These are phyloP conservation scores for Pseudogymnoascus sp. DNA, from an alignment of 2,329 filamentous ascomycete species.

Conservation along the genomic window DNA sequence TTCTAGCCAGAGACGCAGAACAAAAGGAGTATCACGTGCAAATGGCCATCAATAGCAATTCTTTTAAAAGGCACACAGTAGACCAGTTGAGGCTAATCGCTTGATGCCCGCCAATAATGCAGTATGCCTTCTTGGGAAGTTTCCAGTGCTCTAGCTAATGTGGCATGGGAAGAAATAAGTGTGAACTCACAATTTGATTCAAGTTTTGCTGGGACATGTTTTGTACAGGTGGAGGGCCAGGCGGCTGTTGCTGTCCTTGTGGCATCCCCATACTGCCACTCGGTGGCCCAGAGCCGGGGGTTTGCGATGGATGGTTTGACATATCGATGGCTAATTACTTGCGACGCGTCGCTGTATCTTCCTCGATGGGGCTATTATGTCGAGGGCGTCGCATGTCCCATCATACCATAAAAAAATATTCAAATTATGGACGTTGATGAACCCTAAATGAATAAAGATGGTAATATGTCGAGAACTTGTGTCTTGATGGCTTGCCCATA, in stretches of 20 bases:
- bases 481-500: background rate
- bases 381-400: background rate
- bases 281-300: conserved; percentile 39
- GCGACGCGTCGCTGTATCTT: conserved; percentile 1
- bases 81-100: background rate
- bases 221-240: conserved; percentile 37
- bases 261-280: conserved; percentile 37
- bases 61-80: background rate
- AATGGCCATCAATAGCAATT: background rate
- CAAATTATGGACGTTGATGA: background rate
- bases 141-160: background rate
- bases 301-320: conserved; percentile 36
- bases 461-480: background rate
- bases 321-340: conserved; percentile 16
- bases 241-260: conserved; percentile 39
- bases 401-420: background rate
- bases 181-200: conserved; percentile 78
- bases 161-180: conserved; percentile 5
- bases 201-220: conserved; percentile 77
- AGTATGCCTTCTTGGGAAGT: background rate
- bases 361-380: background rate
- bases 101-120: background rate
- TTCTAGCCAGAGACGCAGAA: background rate
- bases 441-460: background rate
- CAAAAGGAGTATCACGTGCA: background rate